Conservation (phyloP, 2,329 filamentous ascomycete species). For the Lachnellula occidentalis region DNA sequence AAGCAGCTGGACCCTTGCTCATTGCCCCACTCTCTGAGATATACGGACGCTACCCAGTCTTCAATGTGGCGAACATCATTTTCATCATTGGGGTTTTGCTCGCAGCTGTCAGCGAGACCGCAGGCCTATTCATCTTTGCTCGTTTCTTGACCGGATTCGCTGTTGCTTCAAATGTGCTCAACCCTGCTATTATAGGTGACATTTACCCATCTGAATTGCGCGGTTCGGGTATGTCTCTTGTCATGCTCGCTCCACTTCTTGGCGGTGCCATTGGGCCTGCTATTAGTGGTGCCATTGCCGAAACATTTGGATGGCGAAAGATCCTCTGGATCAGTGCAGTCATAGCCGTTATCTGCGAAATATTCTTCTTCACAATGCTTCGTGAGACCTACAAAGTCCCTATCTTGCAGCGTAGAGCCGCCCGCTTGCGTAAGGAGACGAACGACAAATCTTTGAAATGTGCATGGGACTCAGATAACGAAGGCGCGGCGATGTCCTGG, state of each 20-base stretch:
- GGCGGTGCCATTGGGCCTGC: conserved; percentile 31
- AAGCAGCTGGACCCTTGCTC: conserved; percentile 40
- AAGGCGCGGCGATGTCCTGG: conserved; percentile 40
- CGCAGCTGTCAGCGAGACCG: conserved; percentile 39
- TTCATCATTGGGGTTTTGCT: conserved; percentile 44
- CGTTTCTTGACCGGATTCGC: conserved; percentile 31
- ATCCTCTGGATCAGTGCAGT: conserved; percentile 45
- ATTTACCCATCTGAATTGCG: conserved; percentile 42
- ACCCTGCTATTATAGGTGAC: conserved; percentile 42
- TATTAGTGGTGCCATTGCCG: conserved; percentile 35
- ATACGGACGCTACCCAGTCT: conserved; percentile 36
- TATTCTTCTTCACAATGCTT: conserved; percentile 39
- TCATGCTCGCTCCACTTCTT: conserved; percentile 30
- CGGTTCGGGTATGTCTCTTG: conserved; percentile 35
- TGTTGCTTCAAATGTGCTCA: conserved; percentile 31
- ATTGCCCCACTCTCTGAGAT: conserved; percentile 41
- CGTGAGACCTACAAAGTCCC: conserved; percentile 56
- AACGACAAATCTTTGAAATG: conserved; percentile 38
- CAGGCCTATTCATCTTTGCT: conserved; percentile 38
- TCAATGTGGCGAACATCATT: conserved; percentile 43
- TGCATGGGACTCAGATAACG: conserved; percentile 43
- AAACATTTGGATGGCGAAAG: conserved; percentile 46
- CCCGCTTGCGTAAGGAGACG: conserved; percentile 41
- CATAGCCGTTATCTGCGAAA: conserved; percentile 35
- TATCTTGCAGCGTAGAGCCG: conserved; percentile 43